Evolutionary conservation across 2,329 filamentous ascomycete species (phyloP).

Genomic region (Coniosporium tulheliwenetii): DNA sequence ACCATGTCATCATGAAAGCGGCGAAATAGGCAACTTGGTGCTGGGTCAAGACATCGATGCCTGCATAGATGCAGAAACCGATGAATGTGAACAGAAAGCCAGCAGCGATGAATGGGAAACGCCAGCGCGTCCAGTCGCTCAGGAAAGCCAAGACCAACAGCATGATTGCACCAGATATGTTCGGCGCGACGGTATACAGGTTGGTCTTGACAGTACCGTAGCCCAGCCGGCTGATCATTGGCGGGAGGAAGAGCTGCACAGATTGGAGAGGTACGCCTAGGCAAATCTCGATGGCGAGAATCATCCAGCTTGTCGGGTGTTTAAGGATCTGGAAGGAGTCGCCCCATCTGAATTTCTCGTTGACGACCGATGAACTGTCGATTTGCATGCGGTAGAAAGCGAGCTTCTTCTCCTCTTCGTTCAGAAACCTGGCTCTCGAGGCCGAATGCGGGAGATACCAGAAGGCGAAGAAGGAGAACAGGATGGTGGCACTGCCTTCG

Average conservation of each 20-base stretch:
- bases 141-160: constrained; percentile 46
- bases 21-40: constrained; percentile 59
- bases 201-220: constrained; percentile 49
- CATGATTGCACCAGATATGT: constrained; percentile 57
- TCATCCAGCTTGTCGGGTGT: constrained; percentile 36
- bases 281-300: constrained; percentile 42
- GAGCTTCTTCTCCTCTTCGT: constrained; percentile 47
- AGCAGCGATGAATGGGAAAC: constrained; percentile 59
- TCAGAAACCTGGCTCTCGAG: constrained; percentile 49
- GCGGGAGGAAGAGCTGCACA: constrained; percentile 41
- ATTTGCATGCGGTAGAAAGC: constrained; percentile 61
- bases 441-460: constrained; percentile 54
- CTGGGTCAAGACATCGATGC: constrained; percentile 45
- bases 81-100: constrained; percentile 61
- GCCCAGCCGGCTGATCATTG: constrained; percentile 38
- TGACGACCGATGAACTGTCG: constrained; percentile 52
- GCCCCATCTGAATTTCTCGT: constrained; percentile 37
- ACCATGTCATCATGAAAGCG: constrained; percentile 66
- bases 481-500: constrained; percentile 41
- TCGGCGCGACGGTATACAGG: constrained; percentile 68
- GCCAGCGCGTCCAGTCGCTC: constrained; percentile 49
- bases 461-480: constrained; percentile 45
- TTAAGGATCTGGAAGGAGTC: constrained; percentile 38
- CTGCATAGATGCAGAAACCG: constrained; percentile 65
- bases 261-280: constrained; percentile 43